Base-by-base conservation (phyloP, 2,329 filamentous ascomycete genomes). In the Trichoderma cornu-damae region DNA sequence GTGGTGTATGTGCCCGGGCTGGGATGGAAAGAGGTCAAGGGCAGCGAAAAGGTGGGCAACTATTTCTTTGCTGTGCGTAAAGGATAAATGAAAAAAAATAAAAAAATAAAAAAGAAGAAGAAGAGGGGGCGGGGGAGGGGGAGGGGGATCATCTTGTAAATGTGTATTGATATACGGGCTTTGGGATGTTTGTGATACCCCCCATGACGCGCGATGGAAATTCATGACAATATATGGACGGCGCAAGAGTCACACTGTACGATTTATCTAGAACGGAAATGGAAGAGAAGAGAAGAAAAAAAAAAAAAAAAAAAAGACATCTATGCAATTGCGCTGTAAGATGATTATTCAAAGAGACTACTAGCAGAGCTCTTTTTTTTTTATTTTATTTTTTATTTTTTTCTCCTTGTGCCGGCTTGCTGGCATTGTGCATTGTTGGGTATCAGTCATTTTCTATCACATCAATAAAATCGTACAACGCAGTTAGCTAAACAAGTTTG, bases 21-120 rank as follows among this genome's bases (percentile, higher is more conserved):
- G 43, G 94, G 94, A 3, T 97, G 94, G 94, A 91, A 81, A 74
- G 83, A 90, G 70, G 85, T 96, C 4, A 71, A 74, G 22, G 89
- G 90, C 2, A 88, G 90, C 66, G 93, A 97, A 75, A 84, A 83
- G 67, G 84, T 90, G 67, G 93, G 93, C 8, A 99, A 99, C 72
- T 99, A 97, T 75, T 97, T 99, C 72, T 96, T 96, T 71, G 94
- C 83, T 7, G 85, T 96, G 42, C 83, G 86, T 73, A 74, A 73
- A 63, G 68, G 66, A 14, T 50, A 32, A 30, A 30, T 30, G 20
- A n/a, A n/a, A n/a, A n/a, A n/a, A n/a, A n/a, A n/a, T n/a, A n/a
- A n/a, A n/a, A n/a, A n/a, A n/a, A n/a, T n/a, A n/a, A n/a, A n/a
- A n/a, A n/a, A n/a, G n/a, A n/a, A n/a, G n/a, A n/a, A n/a, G n/a